Evolutionary conservation across 2,329 filamentous ascomycete species (phyloP), one percentile per base, ranked within the genome.

Genomic region (Cercospora citrullina): DNA sequence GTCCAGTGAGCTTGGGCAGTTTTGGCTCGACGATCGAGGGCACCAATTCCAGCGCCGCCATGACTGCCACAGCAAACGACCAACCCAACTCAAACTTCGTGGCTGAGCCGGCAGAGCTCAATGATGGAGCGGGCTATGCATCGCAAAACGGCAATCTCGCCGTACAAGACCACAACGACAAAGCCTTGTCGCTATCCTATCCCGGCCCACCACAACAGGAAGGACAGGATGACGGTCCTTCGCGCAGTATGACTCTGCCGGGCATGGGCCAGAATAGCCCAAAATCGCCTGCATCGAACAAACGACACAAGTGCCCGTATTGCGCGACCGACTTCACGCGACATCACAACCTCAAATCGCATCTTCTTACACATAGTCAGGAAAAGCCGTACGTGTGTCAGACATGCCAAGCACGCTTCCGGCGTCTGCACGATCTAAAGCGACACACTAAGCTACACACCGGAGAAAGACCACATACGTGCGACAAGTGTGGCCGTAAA

Each of bases 291-390:
- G 75, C 74, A 8, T 73, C 75, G 14, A 86, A 87, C 63, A 97
- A 97, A 82, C 94, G 95, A 76, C 94, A 99, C 82, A 96, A 95
- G 79, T 99, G 95, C 77, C 94, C 93, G 0, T 97, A 96, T 79
- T 99, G 95, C 84, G 89, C 93, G 45, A 97, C 95, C 5, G 95
- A 97, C 76, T 99, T 99, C 74, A 99, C 95, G 30, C 89, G 95
- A 55, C 95, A 98, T 78, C 95, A 98, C 79, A 98, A 99, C 76
- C 87, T 98, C 30, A 99, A 98, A 82, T 97, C 93, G 74, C 95
- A 99, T 81, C 86, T 99, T 66, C 87, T 99, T 77, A 98, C 95
- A 0, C 95, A 98, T 80, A 97, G 94, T 76, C 94, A 99, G 84
- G 95, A 99, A 80, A 99, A 99, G 81, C 95, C 95, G 0, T 99